Base-by-base conservation (phyloP, 768 basidiomycete genomes). In the Xerocomellus dryophilus region DNA sequence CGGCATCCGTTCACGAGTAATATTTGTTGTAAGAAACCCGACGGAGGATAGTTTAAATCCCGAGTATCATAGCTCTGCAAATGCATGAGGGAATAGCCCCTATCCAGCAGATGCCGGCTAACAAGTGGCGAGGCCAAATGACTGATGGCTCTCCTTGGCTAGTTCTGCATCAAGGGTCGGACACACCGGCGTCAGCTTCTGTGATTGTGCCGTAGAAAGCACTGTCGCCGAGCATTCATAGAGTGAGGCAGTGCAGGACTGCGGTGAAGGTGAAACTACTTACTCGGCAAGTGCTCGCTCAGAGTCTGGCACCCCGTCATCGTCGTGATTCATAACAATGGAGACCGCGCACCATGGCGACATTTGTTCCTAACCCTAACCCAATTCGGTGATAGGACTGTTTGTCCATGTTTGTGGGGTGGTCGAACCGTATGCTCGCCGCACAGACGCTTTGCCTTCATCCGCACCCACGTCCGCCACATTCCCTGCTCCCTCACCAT, bases 401-500 rank as follows among this genome's bases (percentile, higher is more conserved):
- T 68, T 69, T 69, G 54, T 44, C 0, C 17, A 3, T 68, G 32
- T 68, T 69, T 67, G 55, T 64, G 61, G 66, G 66, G 64, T 56
- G 60, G 58, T 39, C 57, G 23, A 56, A 57, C 53, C 38, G 55
- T 56, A 60, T 58, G 59, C 56, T 57, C 43, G 57, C 61, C 58
- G 56, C 67, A 52, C 54, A 56, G 55, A 61, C 66, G 63, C 63
- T 56, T 63, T 38, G 41, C 50, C 38, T 60, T 61, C 51, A 17
- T 49, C 64, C 66, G 47, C 64, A 52, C 60, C 65, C 59, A 62
- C 66, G 20, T 44, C 51, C 39, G 32, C 43, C 48, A 29, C 43
- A 3, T 38, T 47, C 48, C 31, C 42, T 23, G 18, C 23, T 27
- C 27, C 51, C 21, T 43, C 42, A 45, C 20, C 43, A 93, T 93